Percentiles rank a stretch among this genome's conserved stretches.
Conservation (phyloP, 2,329 filamentous ascomycete species). For the Sporothrix mexicana region DNA sequence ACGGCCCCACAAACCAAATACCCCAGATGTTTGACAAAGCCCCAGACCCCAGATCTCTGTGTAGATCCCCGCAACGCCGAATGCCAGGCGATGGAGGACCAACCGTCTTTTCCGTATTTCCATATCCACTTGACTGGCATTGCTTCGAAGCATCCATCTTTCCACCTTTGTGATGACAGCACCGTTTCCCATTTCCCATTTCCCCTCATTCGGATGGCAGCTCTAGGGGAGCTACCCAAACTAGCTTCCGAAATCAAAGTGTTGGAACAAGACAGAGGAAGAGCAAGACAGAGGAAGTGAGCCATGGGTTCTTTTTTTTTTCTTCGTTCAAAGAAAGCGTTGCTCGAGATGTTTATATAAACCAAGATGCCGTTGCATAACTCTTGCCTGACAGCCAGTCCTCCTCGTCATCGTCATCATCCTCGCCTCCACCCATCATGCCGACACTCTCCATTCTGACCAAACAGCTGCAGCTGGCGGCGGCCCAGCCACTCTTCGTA, state of each 20-base stretch:
- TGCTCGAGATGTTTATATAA: neutral
- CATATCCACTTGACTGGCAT: too few relatives aligned
- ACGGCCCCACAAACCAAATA: neutral
- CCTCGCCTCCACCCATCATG: neutral
- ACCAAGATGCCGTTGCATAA: neutral
- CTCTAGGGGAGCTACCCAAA: too few relatives aligned
- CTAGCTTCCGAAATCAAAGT: neutral
- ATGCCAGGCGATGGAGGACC: neutral
- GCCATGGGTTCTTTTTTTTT: neutral
- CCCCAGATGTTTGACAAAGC: neutral
- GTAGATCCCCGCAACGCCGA: neutral
- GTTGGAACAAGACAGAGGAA: neutral
- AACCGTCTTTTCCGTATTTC: too few relatives aligned
- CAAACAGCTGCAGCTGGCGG: neutral
- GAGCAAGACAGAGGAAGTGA: neutral
- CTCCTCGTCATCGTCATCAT: neutral
- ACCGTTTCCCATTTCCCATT: too few relatives aligned
- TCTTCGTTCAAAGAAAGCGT: too few relatives aligned
- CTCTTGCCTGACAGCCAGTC: neutral
- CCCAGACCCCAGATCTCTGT: neutral
- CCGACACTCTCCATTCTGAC: neutral
- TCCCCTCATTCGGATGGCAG: constrained; percentile 1
- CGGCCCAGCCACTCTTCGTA: neutral
- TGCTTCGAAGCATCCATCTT: neutral
- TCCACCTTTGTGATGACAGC: too few relatives aligned